Base-by-base conservation (phyloP, 2,329 filamentous ascomycete species). In the Penicillium hesseltinei region DNA sequence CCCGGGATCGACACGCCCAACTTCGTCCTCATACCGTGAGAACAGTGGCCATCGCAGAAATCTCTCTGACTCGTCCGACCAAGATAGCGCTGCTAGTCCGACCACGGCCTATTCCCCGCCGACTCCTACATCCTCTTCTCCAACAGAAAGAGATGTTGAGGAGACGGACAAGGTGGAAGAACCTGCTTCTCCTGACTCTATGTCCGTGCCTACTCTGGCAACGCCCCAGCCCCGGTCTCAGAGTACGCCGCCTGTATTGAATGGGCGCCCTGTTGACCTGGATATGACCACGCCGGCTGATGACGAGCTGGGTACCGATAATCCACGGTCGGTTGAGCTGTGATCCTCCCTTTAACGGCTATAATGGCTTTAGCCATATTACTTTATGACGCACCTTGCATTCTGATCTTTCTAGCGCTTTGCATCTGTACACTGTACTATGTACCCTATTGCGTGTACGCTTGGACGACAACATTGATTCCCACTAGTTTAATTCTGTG, bases 61-160 rank as follows among this genome's bases (percentile, higher is more conserved):
- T 29, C 27, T 69, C 5, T 77, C 73, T 1, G 71, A 76, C 51
- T 76, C 65, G 15, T 63, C 63, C 23, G 75, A 73, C 11, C 68
- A 66, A 36, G 67, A 66, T n/a, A 60, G 59, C 23, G 51, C 60
- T 5, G 57, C 55, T 15, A 75, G 71, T 53, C 73, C 74, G 8
- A 69, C 63, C 1, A 68, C 73, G 47, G 64, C 70, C 2, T 77
- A 77, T 58, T 67, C 71, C 10, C 75, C 75, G 13, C 75, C 74
- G 10, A 78, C 75, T 7, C 75, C 75, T 5, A 69, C 68, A 0
- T 77, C 74, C 1, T 68, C 69, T 21, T 58, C 61, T 1, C 68
- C 66, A 8, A 62, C 51, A 13, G 63, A 64, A 29, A 40, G 64
- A 29, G 47, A 38, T 5, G 5, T 29, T 5, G 61, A 63, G 25